Conservation (phyloP, 2,329 filamentous ascomycete genomes). For the Aspergillus novoparasiticus region DNA sequence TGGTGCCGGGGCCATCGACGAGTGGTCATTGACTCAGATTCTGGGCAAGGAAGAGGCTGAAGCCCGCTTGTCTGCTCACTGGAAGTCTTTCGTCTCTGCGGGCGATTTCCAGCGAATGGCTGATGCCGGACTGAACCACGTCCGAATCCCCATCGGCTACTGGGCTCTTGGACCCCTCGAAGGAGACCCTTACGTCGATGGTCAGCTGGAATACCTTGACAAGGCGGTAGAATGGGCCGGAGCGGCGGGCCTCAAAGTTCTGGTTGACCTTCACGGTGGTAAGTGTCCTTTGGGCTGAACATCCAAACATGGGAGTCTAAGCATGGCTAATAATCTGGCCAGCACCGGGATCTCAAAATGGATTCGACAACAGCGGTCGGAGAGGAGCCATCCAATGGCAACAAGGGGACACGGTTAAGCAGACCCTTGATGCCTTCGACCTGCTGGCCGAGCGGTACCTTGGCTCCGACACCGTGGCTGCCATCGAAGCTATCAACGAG, state of each 20-base stretch:
- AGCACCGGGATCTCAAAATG: conserved; percentile 66
- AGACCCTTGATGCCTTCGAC: conserved; percentile 57
- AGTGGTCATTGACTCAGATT: conserved; percentile 55
- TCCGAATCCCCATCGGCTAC: conserved; percentile 67
- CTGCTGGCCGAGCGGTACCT: conserved; percentile 60
- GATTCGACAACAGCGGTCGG: conserved; percentile 67
- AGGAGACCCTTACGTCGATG: conserved; percentile 64
- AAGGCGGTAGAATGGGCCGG: conserved; percentile 62
- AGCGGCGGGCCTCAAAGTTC: conserved; percentile 61
- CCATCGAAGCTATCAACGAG: conserved; percentile 51
- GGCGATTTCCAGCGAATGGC: conserved; percentile 60
- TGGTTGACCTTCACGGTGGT: conserved; percentile 70
- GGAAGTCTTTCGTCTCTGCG: conserved; percentile 60
- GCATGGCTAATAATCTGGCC: conserved; percentile 11
- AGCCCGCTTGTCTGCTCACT: conserved; percentile 56
- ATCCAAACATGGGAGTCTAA: background rate
- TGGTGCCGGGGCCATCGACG: conserved; percentile 57
- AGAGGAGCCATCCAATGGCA: conserved; percentile 43
- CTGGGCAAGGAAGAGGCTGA: conserved; percentile 54
- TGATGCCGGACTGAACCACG: conserved; percentile 61
- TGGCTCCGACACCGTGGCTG: conserved; percentile 60
- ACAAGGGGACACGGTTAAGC: conserved; percentile 35
- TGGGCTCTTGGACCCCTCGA: conserved; percentile 60
- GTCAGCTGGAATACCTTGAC: conserved; percentile 61
- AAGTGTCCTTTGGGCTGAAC: conserved; percentile 23